phyloP scores from a whole-genome alignment of 768 basidiomycete species.

The Phanerochaete sordida region DNA sequence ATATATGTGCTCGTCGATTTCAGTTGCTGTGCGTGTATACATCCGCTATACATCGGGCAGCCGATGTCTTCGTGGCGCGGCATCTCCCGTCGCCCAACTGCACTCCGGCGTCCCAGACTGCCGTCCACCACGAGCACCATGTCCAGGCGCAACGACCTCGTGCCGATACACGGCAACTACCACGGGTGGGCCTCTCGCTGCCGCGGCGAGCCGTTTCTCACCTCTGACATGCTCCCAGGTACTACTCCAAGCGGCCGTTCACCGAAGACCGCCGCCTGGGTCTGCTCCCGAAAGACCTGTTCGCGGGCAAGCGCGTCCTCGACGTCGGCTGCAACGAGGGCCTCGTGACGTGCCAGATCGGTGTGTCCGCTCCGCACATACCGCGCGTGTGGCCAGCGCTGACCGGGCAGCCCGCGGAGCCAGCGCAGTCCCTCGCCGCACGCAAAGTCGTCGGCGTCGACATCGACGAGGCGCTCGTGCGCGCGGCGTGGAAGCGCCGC shows the following conservation, averaged over 20 bases:
- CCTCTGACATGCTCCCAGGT: slow-evolving; percentile 37
- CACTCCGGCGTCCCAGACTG: not conserved
- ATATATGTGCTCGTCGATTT: no score
- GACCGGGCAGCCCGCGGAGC: slow-evolving; percentile 3
- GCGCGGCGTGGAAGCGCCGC: slow-evolving; percentile 70
- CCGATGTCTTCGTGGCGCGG: slow-evolving; percentile 1
- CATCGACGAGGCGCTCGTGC: slow-evolving; percentile 74
- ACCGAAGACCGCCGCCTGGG: slow-evolving; percentile 61
- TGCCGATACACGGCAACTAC: slow-evolving; percentile 71
- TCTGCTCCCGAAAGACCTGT: slow-evolving; percentile 51
- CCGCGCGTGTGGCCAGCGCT: not conserved
- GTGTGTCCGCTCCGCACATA: slow-evolving; percentile 32
- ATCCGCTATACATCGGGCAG: not conserved
- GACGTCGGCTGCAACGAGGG: slow-evolving; percentile 91
- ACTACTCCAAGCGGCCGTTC: slow-evolving; percentile 72
- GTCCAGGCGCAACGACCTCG: not conserved
- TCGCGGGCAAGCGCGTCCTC: slow-evolving; percentile 57
- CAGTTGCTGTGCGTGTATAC: no score
- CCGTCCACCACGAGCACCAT: not conserved
- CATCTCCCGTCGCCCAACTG: not conserved
- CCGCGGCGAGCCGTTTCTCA: not conserved
- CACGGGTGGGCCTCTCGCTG: slow-evolving; percentile 46
- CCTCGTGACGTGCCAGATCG: slow-evolving; percentile 83
- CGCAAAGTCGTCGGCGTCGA: slow-evolving; percentile 78
- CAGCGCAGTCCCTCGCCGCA: slow-evolving; percentile 66